Base-by-base conservation (phyloP, 2,329 filamentous ascomycete genomes). In the Aureobasidium namibiae region DNA sequence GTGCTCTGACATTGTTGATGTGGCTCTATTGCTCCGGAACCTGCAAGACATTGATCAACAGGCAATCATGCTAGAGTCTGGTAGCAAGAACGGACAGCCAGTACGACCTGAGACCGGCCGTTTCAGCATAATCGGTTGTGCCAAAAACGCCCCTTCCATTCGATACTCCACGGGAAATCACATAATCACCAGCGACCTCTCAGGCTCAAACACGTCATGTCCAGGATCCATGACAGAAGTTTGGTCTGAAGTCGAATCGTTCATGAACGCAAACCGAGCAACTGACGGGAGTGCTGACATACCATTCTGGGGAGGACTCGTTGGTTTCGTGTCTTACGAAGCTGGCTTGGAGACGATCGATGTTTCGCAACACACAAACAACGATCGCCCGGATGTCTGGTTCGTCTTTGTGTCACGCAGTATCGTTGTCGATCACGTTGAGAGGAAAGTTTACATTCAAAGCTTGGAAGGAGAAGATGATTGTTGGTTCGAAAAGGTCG, bases 301-400 rank as follows among this genome's bases (percentile, higher is more conserved):
- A 0, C 82, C 88, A 0, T 96, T 95, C 69, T 84, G 89, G 72
- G 91, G 90, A 54, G 91, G 91, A 0, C 85, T 95, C 61, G 83
- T 95, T 74, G 91, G 91, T 0, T 95, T 87, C 67, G 81, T 90
- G 53, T 90, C 89, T 0, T 95, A 96, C 62, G 91, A 96, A 70
- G 83, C 91, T 69, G 89, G 90, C 0, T 75, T 95, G 1, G 76
- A 79, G 63, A 83, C 79, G 18, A 84, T 85, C 57, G 72, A 76
- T 52, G 75, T 87, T 23, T 63, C 72, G 1, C 65, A 73, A 33
- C 62, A 66, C 29, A 63, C 70, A 11, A 63, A 63, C 21, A 73
- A 79, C 59, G 66, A 72, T 38, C 76, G 82, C 11, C 86, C 89
- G 0, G 90, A 95, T 69, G 75, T 92, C 23, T 88, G 84, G 67